Evolutionary conservation across 345 rosid genomes (phyloP), one percentile per base, ranked within the genome.

Genomic region (Eutrema heterophyllum): DNA sequence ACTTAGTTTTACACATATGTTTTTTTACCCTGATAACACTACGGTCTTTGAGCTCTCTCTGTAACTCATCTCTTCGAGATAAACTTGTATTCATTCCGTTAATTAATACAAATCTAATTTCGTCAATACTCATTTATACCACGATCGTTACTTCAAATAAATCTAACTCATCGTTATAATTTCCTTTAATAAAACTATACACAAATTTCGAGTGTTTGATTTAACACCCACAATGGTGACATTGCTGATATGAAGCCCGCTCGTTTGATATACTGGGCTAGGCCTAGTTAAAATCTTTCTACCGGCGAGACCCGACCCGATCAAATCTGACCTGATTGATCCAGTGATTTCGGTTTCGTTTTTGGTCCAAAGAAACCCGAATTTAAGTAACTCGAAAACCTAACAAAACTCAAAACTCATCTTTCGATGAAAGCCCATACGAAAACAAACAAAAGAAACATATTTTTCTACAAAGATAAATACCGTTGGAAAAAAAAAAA

Each of bases 401-500:
- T 52, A 52, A 32, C 16, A 40, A 66, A 18, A 48, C 33, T 48
- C 45, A 58, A 29, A 54, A 3, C 18, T 54, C 38, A 12, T 3
- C 33, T 26, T 4, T 46, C 15, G 9, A 52, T 52, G 35, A 52
- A 52, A 27, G 57, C 56, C 56, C 33, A 24, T 24, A 6, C 45
- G 45, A 46, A 29, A 53, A 62, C 74, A 60, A 44, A 72, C 36
- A 52, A 44, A 48, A 43, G 11, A 5, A 43, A 30, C 32, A 43
- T 32, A 64, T 13, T 62, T 62, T 62, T 64, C 10, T 53, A 54
- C 39, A n/a, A 64, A 43, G 35, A 44, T 46, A 46, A 43, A 73
- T 33, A 64, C 77, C 77, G 70, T 73, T 73, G 63, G 56, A 33
- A 68, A 68, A 52, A 21, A 21, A 21, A 21, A 21, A 21, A 21